phyloP scores from a whole-genome alignment of 2,329 filamentous ascomycete genomes.

The Herpotrichia juniperi region DNA sequence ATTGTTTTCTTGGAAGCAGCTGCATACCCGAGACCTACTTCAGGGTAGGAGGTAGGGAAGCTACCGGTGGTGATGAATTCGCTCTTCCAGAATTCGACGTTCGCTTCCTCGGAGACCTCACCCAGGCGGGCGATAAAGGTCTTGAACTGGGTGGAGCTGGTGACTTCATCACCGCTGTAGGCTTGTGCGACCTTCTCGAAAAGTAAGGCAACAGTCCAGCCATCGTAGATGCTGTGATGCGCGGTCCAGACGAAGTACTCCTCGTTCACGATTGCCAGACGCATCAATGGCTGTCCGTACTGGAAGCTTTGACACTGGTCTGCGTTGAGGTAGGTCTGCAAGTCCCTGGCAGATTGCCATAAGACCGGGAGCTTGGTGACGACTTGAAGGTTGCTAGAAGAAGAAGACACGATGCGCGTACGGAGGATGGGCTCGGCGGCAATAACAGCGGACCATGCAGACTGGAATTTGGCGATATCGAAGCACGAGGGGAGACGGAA shows the following conservation, averaged over 20 bases:
- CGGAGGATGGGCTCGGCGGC: conserved; percentile 50
- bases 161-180: conserved; percentile 3
- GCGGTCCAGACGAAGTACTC: conserved; percentile 29
- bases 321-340: conserved; percentile 13
- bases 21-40: conserved; percentile 12
- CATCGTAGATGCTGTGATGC: conserved; percentile 35
- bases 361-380: conserved; percentile 6
- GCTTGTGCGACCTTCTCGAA: conserved; percentile 14
- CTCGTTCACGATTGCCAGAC: conserved; percentile 16
- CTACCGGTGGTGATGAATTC: conserved; percentile 13
- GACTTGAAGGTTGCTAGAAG: conserved; percentile 14
- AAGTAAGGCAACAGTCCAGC: conserved; percentile 19
- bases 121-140: conserved; percentile 15
- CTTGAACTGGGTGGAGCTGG: conserved; percentile 6
- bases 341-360: conserved; percentile 11
- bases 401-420: conserved; percentile 39
- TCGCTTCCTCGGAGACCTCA: conserved; percentile 1
- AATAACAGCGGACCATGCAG: conserved; percentile 50
- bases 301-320: conserved; percentile 12
- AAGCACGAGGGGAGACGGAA: conserved; percentile 29
- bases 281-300: conserved; percentile 15
- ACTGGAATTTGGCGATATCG: conserved; percentile 36
- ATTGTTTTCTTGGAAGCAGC: conserved; percentile 14
- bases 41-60: conserved; percentile 15
- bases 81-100: conserved; percentile 14